These are phyloP conservation scores for Cutaneotrichosporon cyanovorans DNA, from an alignment of 1,284 basidiomycete species.

Conservation along the genomic window DNA sequence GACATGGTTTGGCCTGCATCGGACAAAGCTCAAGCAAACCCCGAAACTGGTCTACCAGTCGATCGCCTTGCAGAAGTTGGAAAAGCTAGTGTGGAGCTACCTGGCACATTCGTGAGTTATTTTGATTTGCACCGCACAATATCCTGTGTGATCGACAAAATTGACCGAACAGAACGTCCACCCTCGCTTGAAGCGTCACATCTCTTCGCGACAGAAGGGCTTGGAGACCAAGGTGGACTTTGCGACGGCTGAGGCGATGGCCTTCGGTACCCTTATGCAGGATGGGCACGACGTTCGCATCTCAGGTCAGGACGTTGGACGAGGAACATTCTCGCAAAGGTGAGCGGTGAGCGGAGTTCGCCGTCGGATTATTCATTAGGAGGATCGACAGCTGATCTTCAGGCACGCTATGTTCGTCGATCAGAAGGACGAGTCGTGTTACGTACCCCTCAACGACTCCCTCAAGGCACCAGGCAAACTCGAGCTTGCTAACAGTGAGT, in stretches of 20 bases:
- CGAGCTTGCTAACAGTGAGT: slow-evolving; percentile 74
- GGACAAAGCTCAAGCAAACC: slow-evolving; percentile 51
- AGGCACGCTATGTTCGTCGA: slow-evolving; percentile 85
- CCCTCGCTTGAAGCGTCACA: slow-evolving; percentile 66
- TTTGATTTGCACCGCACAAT: neutral
- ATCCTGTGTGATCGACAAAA: neutral
- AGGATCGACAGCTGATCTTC: slow-evolving; percentile 2
- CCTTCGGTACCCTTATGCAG: slow-evolving; percentile 71
- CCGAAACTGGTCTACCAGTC: slow-evolving; percentile 60
- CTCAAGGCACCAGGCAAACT: slow-evolving; percentile 55
- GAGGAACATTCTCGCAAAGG: slow-evolving; percentile 84
- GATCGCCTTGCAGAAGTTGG: slow-evolving; percentile 56
- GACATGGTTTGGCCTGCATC: slow-evolving; percentile 65
- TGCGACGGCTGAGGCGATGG: slow-evolving; percentile 80
- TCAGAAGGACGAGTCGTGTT: slow-evolving; percentile 67
- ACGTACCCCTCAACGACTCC: slow-evolving; percentile 66
- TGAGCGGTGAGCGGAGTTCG: slow-evolving; percentile 28
- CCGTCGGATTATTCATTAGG: neutral
- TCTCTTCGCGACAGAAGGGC: slow-evolving; percentile 65
- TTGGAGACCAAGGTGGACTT: slow-evolving; percentile 70
- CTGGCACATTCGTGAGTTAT: slow-evolving; percentile 66
- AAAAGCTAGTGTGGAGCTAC: slow-evolving; percentile 61
- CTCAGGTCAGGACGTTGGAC: slow-evolving; percentile 80
- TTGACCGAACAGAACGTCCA: slow-evolving; percentile 61
- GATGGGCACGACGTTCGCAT: slow-evolving; percentile 74